Base-by-base conservation (phyloP, 208 protist species). In the Leishmania martiniquensis region DNA sequence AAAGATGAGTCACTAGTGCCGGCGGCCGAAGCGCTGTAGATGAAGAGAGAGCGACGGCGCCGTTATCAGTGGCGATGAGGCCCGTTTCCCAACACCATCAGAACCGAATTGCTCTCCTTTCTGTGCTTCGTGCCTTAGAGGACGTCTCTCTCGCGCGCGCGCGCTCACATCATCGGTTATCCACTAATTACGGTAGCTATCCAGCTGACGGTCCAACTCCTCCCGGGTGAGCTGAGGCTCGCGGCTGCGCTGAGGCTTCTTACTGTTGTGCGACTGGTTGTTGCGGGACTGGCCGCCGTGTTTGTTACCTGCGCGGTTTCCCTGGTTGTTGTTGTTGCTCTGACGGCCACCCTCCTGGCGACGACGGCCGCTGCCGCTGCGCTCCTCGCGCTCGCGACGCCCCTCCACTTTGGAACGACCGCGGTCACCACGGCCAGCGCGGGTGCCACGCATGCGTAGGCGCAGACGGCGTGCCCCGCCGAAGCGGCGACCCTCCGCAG, bases 141-240 rank as follows among this genome's bases (percentile, higher is more conserved):
- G n/a, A 22, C 22, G 57, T 22, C 69, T 77, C 37, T 67, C 69
- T 32, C 54, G 17, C 42, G 72, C 59, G n/a, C n/a, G n/a, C n/a
- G 6, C 39, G 17, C 29, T 37, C 22, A 15, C 57, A 49, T 13
- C n/a, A 20, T 34, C 34, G 34, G 1, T 71, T 51, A 20, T 55
- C n/a, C 13, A 57, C 72, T 92, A 92, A 67, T 88, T 86, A 32
- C 85, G 86, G 89, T 92, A 97, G 79, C 74, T 90, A 17, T 97
- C 91, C 32, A 97, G 87, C 81, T 97, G 89, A 34, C 80, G 88
- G 73, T 97, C 93, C 17, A 97, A 87, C 42, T 92, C 72, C 39
- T 94, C 88, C 63, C 85, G 87, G 34, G 91, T 90, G 9, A 83
- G 39, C 51, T 57, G 45, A 7, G 55, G 72, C 57, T 81, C 84